A percentile compares a stretch with the other conserved stretches of the same genome.
phyloP scores from a whole-genome alignment of 352 stramenopile species.

The Pythium dissotocum region DNA sequence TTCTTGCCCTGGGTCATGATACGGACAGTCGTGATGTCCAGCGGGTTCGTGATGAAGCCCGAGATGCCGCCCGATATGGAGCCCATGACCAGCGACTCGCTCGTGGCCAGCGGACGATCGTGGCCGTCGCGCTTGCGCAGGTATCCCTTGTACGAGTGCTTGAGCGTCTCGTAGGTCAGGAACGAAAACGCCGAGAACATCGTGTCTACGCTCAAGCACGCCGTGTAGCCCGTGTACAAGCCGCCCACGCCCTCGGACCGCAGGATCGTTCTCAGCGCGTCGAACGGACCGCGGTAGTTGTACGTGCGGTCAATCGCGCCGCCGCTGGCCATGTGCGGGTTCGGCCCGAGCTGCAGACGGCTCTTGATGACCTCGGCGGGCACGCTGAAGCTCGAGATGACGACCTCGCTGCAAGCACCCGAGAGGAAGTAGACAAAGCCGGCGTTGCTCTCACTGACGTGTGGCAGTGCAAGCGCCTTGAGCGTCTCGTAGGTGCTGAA shows the following conservation, averaged over 20 bases:
- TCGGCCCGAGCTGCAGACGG: slow-evolving; percentile 69
- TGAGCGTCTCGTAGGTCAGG: slow-evolving; percentile 80
- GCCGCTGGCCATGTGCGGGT: slow-evolving; percentile 66
- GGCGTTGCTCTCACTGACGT: slow-evolving; percentile 47
- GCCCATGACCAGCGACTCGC: slow-evolving; percentile 60
- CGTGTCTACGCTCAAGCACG: slow-evolving; percentile 78
- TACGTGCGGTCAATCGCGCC: slow-evolving; percentile 65
- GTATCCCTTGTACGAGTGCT: slow-evolving; percentile 48
- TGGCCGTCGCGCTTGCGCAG: slow-evolving; percentile 27
- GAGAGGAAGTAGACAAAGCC: slow-evolving; percentile 71
- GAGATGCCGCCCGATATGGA: slow-evolving; percentile 57
- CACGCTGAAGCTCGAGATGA: slow-evolving; percentile 73
- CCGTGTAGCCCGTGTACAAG: slow-evolving; percentile 74
- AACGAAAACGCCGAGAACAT: slow-evolving; percentile 84
- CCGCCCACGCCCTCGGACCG: slow-evolving; percentile 59
- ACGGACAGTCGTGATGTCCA: slow-evolving; percentile 78
- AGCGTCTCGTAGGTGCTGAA: slow-evolving; percentile 81
- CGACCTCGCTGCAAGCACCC: slow-evolving; percentile 59
- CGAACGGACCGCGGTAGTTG: slow-evolving; percentile 67
- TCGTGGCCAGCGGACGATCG: slow-evolving; percentile 46
- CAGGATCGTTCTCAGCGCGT: slow-evolving; percentile 67
- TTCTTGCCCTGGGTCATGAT: slow-evolving; percentile 84
- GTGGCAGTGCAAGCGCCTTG: slow-evolving; percentile 47
- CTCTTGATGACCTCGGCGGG: slow-evolving; percentile 85
- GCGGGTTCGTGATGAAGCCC: slow-evolving; percentile 77